phyloP scores from a whole-genome alignment of 140 eudicot genomes.

The Eryngium alpinum region DNA sequence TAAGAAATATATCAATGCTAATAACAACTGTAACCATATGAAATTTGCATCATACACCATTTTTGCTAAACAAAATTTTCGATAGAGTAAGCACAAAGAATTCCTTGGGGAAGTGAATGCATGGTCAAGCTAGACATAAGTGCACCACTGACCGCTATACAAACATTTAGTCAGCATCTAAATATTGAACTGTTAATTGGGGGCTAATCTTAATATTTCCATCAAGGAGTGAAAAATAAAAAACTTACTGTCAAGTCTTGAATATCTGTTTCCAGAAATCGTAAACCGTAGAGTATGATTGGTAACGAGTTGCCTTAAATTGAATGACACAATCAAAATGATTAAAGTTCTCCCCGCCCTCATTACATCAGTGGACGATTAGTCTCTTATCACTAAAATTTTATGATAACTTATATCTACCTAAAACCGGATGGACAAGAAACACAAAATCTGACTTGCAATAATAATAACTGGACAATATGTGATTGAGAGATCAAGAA shows the following conservation, averaged over 20 bases:
- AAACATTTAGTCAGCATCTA: not conserved
- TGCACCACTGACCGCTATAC: not conserved
- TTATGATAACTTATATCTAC: not conserved
- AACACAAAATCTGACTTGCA: not conserved
- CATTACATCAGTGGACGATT: not conserved
- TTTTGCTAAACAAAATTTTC: not conserved
- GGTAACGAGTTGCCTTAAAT: not conserved
- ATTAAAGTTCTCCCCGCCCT: not conserved
- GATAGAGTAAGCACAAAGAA: not conserved
- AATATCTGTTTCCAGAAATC: not conserved
- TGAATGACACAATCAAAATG: not conserved
- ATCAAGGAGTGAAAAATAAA: not conserved
- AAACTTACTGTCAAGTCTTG: not conserved
- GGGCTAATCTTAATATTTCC: not conserved
- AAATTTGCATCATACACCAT: not conserved
- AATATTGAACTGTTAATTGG: not conserved
- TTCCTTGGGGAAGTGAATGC: not conserved
- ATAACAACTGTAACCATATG: not conserved
- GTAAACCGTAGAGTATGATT: not conserved
- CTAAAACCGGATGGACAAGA: not conserved
- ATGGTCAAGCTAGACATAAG: not conserved
- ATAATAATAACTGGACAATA: not conserved
- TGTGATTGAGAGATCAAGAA: not conserved
- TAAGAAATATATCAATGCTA: not conserved
- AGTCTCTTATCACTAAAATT: not conserved